phyloP scores from a whole-genome alignment of 345 rosid genomes.

The Lepidium aucheri region DNA sequence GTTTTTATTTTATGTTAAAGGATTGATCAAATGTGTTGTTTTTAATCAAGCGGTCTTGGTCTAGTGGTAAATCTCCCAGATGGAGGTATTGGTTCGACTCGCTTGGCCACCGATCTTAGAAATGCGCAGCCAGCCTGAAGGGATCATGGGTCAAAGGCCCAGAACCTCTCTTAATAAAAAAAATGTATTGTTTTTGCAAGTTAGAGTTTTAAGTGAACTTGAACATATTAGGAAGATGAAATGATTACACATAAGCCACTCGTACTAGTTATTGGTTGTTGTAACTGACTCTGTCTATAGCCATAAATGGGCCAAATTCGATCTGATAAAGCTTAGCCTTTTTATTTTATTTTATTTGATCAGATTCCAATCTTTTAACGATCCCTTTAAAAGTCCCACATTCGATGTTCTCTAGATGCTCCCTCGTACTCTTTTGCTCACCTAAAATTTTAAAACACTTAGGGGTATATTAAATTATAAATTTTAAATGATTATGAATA shows the following conservation, averaged over 20 bases:
- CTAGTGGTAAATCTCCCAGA: no score
- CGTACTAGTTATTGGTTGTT: not conserved
- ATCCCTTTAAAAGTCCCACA: conserved; percentile 1
- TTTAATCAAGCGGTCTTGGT: no score
- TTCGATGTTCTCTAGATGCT: conserved; percentile 12
- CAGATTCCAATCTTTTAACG: conserved; percentile 21
- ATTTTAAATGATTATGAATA: no score
- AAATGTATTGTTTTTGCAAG: not conserved
- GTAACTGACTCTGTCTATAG: not conserved
- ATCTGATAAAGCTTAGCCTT: not conserved
- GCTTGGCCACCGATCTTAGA: no score
- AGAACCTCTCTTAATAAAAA: no score
- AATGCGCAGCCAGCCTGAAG: no score
- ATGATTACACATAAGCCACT: not conserved
- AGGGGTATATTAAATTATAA: not conserved
- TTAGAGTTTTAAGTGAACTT: not conserved
- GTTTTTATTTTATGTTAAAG: no score
- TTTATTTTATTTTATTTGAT: not conserved
- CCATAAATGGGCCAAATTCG: conserved; percentile 9
- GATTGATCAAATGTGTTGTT: no score
- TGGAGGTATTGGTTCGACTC: no score
- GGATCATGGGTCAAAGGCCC: no score
- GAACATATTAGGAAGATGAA: not conserved
- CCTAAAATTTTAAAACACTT: not conserved
- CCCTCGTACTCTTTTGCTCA: conserved; percentile 14